Evolutionary conservation across 345 rosid genomes (phyloP), one percentile per base, ranked within the genome.

Genomic region (Gossypium longicalyx): DNA sequence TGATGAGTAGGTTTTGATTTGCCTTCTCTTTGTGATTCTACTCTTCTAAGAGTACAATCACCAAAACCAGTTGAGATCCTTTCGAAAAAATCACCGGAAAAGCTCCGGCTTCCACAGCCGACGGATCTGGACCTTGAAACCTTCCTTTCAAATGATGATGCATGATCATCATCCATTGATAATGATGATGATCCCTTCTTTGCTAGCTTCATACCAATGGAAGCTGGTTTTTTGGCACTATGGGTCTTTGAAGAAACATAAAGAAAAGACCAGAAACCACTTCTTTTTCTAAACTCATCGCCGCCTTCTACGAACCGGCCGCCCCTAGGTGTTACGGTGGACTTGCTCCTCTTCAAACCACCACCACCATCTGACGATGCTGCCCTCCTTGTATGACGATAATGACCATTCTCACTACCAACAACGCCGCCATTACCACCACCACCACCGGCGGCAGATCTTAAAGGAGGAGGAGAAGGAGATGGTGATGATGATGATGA

Each of bases 91-190:
- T 95, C 99, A 6, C 98, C 97, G 1, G 98, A 93, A 77, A 95
- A 95, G 81, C 99, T 95, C 82, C 97, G 75, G 89, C 97, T 93
- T 34, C 99, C 99, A 65, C 98, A 95, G 5, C 99, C 98, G 5
- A 91, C 97, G 73, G 99, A 95, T 89, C 99, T 93, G 77, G 99
- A 95, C 83, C 99, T 89, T 23, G 99, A 90, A 4, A 95, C 99
- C 69, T 93, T 93, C 44, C 95, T 83, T 70, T 89, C 95, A 49
- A 89, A 84, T 12, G 93, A 88, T 0, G 51, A 12, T 47, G 2
- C 59, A 19, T 54, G 23, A 2, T 84, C 90, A 15, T 88, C 91
- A 10, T 89, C 92, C 53, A 34, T 91, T 92, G 25, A 80, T 86
- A 1, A 82, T 82, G 11, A 81, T 89, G 53, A 77, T 75, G 38